Base-by-base conservation (phyloP, 345 rosid genomes). In the Salix viminalis region DNA sequence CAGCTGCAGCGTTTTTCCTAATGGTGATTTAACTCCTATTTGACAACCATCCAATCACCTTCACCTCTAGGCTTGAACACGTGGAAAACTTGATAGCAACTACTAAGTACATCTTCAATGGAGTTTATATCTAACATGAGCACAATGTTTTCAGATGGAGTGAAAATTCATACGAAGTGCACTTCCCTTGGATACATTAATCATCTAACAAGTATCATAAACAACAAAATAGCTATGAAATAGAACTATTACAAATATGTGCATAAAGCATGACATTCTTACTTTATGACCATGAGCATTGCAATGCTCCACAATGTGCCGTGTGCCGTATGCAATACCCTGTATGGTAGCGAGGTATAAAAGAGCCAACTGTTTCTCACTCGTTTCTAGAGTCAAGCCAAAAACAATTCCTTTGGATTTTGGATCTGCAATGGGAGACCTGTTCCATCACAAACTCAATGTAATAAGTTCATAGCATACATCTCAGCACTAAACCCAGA, bases 401-500 rank as follows among this genome's bases (percentile, higher is more conserved):
- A 83, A 91, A 26, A 96, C 76, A 56, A 91, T 86, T 77, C 99
- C 98, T 83, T 87, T 94, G 7, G 93, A 88, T 81, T 83, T 93
- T 58, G 98, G 97, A 81, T 94, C 97, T 60, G 95, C 96, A 76
- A 92, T 73, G 21, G 98, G 97, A 83, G 99, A 96, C 86, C 99
- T 95, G 90, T 65, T 77, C 67, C 77, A 86, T 74, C 65, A 70
- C 62, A 70, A 79, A 34, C 62, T 30, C 26, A 69, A 61, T 61
- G 61, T 48, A 37, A 69, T 71, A 70, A 64, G 36, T 48, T 67
- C 15, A 61, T 24, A 67, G 44, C 75, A 36, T 62, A 74, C 16
- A 76, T 32, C 44, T 70, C 62, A 36, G 69, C 72, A 8, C 54
- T 7, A 62, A 11, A 60, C 60, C 39, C 58, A 30, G 67, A 41